Base-by-base conservation (phyloP, 2,329 filamentous ascomycete species). In the Xylaria arbuscula region DNA sequence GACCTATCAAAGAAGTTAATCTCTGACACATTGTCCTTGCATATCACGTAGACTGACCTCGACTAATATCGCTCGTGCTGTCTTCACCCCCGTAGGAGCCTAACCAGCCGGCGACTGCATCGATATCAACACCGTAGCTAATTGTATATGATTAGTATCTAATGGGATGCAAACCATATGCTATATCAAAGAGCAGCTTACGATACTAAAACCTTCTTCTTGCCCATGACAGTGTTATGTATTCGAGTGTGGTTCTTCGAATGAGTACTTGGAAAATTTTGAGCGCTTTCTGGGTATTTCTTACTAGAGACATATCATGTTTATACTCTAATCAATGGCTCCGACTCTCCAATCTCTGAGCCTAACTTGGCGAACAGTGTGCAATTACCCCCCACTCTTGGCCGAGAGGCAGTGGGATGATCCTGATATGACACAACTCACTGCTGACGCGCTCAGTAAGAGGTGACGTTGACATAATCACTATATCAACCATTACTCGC, bases 71-170 rank as follows among this genome's bases (percentile, higher is more conserved):
- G 75, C 86, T 91, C 0, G 87, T 88, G 7, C 87, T 90, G 76
- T 93, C 91, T 78, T 93, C 87, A 42, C 92, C 90, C 17, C 90
- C 90, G 74, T 94, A 93, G 0, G 88, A 91, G 0, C 91, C 91
- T 0, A 93, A 82, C 92, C 91, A 93, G 10, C 91, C 91, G 1
- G 91, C 88, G 1, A 93, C 89, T n/a, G 90, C 91, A 71, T 93
- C 91, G 36, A 93, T 90, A 70, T 94, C 91, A 24, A 93, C 89
- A 22, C 67, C 62, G 19, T 67, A 69, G 24, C 60, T 64, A 17
- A 48, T n/a, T n/a, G n/a, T 64, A 24, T 22, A 11, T 42, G 13
- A 15, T 64, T 34, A 54, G 50, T 36, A 42, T 7, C 22, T 8
- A 15, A 24, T 10, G 3, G 15, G 32, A 22, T 17, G 22, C 4